Evolutionary conservation across 768 basidiomycete genomes (phyloP).

Genomic region (Russula dissimulans): DNA sequence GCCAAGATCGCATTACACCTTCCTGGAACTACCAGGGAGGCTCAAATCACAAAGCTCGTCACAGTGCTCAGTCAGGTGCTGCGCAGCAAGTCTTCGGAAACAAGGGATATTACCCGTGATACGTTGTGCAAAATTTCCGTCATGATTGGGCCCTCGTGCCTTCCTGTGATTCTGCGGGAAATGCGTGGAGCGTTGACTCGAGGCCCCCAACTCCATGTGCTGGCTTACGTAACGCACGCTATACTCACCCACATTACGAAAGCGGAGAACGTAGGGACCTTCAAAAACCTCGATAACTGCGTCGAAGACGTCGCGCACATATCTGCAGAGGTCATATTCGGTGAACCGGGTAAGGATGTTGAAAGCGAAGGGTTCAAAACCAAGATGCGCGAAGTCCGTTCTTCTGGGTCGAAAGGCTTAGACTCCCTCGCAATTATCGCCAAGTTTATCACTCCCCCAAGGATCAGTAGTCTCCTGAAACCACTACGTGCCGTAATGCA

Average conservation of each 20-base stretch:
- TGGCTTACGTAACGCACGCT: slow-evolving; percentile 77
- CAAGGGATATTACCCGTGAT: slow-evolving; percentile 76
- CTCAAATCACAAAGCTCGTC: slow-evolving; percentile 66
- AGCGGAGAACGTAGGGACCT: slow-evolving; percentile 42
- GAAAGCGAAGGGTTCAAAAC: slow-evolving; percentile 88
- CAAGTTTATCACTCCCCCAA: slow-evolving; percentile 63
- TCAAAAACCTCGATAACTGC: slow-evolving; percentile 62
- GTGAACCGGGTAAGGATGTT: slow-evolving; percentile 85
- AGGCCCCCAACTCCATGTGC: slow-evolving; percentile 89
- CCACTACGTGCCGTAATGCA: slow-evolving; percentile 81
- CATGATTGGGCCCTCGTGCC: slow-evolving; percentile 61
- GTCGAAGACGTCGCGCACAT: slow-evolving; percentile 73
- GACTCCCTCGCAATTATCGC: slow-evolving; percentile 82
- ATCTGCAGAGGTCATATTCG: slow-evolving; percentile 86
- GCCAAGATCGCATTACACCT: slow-evolving; percentile 76
- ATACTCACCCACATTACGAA: slow-evolving; percentile 74
- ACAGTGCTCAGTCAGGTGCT: slow-evolving; percentile 84
- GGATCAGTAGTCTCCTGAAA: slow-evolving; percentile 64
- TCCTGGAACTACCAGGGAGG: slow-evolving; percentile 49
- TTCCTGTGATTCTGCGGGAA: slow-evolving; percentile 68
- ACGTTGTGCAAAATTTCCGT: slow-evolving; percentile 73
- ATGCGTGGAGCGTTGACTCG: slow-evolving; percentile 76
- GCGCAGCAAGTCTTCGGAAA: slow-evolving; percentile 90
- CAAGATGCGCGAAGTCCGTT: slow-evolving; percentile 84
- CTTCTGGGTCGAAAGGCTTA: slow-evolving; percentile 72